phyloP scores from a whole-genome alignment of 768 basidiomycete genomes.

The Collybia sordida region DNA sequence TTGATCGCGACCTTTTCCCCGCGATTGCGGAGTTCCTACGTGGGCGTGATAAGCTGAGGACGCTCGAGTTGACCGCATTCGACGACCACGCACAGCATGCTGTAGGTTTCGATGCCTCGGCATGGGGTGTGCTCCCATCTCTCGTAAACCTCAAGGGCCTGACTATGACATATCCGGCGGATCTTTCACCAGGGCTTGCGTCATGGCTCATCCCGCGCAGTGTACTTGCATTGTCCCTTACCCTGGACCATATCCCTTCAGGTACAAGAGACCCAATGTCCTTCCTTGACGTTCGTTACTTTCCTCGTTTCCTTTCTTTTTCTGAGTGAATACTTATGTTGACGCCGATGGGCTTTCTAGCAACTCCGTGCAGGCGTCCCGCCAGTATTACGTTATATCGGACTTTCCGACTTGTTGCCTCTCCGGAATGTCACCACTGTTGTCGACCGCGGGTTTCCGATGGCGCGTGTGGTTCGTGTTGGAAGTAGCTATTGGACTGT shows the following conservation, averaged over 20 bases:
- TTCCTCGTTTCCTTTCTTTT: background rate
- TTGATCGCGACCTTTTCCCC: constrained; percentile 66
- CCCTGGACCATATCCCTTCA: constrained; percentile 36
- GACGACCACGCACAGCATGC: constrained; percentile 44
- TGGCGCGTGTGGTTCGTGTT: constrained; percentile 54
- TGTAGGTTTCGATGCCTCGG: constrained; percentile 66
- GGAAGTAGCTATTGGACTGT: constrained; percentile 59
- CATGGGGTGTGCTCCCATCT: constrained; percentile 70
- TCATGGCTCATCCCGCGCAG: constrained; percentile 65
- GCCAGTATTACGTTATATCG: constrained; percentile 50
- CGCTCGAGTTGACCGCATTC: constrained; percentile 48
- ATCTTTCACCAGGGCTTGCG: constrained; percentile 61
- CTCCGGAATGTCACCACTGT: constrained; percentile 39
- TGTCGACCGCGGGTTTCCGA: constrained; percentile 62
- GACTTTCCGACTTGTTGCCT: constrained; percentile 45
- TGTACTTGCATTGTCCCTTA: constrained; percentile 47
- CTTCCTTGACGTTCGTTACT: constrained; percentile 39
- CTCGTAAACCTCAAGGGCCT: constrained; percentile 51
- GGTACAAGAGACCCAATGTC: constrained; percentile 37
- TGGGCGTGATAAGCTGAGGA: constrained; percentile 49
- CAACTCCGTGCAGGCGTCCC: constrained; percentile 63
- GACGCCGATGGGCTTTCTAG: constrained; percentile 26
- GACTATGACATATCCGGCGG: constrained; percentile 62
- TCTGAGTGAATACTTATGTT: constrained; percentile 1
- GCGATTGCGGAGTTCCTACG: constrained; percentile 68